Evolutionary conservation across 768 basidiomycete genomes (phyloP).

Genomic region (Butyriboletus loyo): DNA sequence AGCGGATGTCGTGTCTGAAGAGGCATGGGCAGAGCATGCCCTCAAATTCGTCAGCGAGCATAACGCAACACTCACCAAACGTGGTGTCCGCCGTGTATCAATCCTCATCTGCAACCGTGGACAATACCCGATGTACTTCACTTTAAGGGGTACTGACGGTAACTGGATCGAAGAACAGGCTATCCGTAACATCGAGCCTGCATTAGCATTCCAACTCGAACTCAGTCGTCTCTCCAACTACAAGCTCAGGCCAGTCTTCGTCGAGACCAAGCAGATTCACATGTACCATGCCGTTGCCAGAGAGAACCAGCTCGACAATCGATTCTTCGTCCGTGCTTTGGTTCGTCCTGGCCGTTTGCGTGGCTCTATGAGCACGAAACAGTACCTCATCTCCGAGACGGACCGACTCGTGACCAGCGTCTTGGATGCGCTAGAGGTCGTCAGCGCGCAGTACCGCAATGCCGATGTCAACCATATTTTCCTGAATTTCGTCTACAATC

Average conservation of each 20-base stretch:
- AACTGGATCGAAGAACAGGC: slow-evolving; percentile 92
- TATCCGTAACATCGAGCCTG: slow-evolving; percentile 98
- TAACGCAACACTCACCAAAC: slow-evolving; percentile 55
- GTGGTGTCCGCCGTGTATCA: slow-evolving; percentile 89
- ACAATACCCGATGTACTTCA: slow-evolving; percentile 94
- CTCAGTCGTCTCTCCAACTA: slow-evolving; percentile 95
- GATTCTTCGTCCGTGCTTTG: slow-evolving; percentile 97
- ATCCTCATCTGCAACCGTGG: slow-evolving; percentile 88
- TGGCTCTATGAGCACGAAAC: slow-evolving; percentile 90
- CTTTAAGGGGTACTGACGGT: slow-evolving; percentile 70
- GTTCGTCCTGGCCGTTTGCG: slow-evolving; percentile 93
- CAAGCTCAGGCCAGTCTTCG: slow-evolving; percentile 93
- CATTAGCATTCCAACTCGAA: slow-evolving; percentile 96
- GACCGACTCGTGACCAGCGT: slow-evolving; percentile 93
- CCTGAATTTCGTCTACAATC: slow-evolving; percentile 98
- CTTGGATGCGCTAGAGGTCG: slow-evolving; percentile 92
- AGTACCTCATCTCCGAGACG: slow-evolving; percentile 98
- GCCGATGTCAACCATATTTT: slow-evolving; percentile 99
- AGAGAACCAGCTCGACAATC: slow-evolving; percentile 96
- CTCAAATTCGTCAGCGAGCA: slow-evolving; percentile 69
- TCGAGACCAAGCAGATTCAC: slow-evolving; percentile 96
- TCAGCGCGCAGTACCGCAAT: slow-evolving; percentile 83
- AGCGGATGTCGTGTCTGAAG: slow-evolving; percentile 74
- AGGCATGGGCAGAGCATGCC: slow-evolving; percentile 73
- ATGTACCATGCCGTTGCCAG: slow-evolving; percentile 94